Base-by-base conservation (phyloP, 345 rosid species). In the Tarenaya hassleriana region DNA sequence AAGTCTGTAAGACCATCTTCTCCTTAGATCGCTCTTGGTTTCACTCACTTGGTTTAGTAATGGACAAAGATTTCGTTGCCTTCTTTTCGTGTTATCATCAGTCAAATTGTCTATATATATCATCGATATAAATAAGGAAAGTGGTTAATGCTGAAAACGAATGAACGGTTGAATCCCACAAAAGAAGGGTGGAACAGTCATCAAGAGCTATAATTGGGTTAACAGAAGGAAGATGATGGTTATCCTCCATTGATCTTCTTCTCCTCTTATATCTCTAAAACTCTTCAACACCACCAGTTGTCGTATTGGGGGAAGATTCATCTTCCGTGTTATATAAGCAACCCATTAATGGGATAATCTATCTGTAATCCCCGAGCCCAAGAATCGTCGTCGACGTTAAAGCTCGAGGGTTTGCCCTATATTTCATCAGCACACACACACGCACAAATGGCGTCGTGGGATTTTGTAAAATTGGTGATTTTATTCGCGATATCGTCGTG, bases 1-100 rank as follows among this genome's bases (percentile, higher is more conserved):
- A 84, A 80, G 69, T 80, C 83, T 37, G 43, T 73, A 17, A 63
- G 50, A 53, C 62, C 78, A 52, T 65, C 74, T 52, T 46, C 40
- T 20, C 60, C 64, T 45, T 66, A 34, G 51, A 45, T 29, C 43
- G n/a, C 9, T 35, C 6, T 9, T 35, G 10, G 19, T 50, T 14
- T 29, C 45, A n/a, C 24, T 34, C 56, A 50, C 56, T 15, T n/a
- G n/a, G n/a, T n/a, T n/a, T n/a, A n/a, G n/a, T n/a, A n/a, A n/a
- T n/a, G n/a, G n/a, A n/a, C n/a, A n/a, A n/a, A n/a, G n/a, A n/a
- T n/a, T n/a, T n/a, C n/a, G n/a, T n/a, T n/a, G n/a, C n/a, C n/a
- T n/a, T n/a, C n/a, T n/a, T n/a, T n/a, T n/a, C n/a, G n/a, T n/a
- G n/a, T n/a, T n/a, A n/a, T n/a, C n/a, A n/a, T n/a, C n/a, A n/a